Evolutionary conservation across 1,139 yeast genomes (phyloP), one percentile per base, ranked within the genome.

Genomic region (Hanseniaspora uvarum): DNA sequence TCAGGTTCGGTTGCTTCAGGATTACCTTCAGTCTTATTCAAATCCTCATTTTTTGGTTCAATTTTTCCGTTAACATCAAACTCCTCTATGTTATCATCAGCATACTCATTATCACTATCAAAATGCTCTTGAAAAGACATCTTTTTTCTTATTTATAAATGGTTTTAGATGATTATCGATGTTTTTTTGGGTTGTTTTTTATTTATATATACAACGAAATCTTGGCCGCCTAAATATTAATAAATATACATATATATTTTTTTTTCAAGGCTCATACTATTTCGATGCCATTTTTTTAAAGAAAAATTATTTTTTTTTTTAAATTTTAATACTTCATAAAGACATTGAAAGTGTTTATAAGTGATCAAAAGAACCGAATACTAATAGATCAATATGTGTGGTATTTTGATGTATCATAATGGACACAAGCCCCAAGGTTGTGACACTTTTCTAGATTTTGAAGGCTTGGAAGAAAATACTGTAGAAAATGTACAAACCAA

Each of bases 101-200:
- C 49, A 21, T 26, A 18, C 10, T 34, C 31, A 5, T 39, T 45
- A 19, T 37, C 31, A 33, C 31, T 36, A 2, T 49, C 51, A 45
- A 46, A 46, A n/a, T 40, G 54, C 12, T 36, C 51, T 23, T 52
- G 47, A 37, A 40, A 37, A 14, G 52, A 48, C 52, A 38, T 53
- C 16, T 26, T 16, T 4, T 38, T 38, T 38, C 3, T 19, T 38
- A 19, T 19, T 21, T 8, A 16, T 38, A n/a, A n/a, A n/a, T n/a
- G n/a, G n/a, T n/a, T n/a, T n/a, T n/a, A n/a, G n/a, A n/a, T n/a
- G n/a, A n/a, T n/a, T n/a, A n/a, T n/a, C n/a, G 26, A 14, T 26
- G 21, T 28, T 33, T 30, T 28, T 24, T 24, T 23, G 30, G 28
- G 10, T 16, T 24, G 23, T 24, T 40, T 23, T 23, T 6, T 39